Conservation (phyloP, 805 yeast genomes). For the Ogataea sp. region DNA sequence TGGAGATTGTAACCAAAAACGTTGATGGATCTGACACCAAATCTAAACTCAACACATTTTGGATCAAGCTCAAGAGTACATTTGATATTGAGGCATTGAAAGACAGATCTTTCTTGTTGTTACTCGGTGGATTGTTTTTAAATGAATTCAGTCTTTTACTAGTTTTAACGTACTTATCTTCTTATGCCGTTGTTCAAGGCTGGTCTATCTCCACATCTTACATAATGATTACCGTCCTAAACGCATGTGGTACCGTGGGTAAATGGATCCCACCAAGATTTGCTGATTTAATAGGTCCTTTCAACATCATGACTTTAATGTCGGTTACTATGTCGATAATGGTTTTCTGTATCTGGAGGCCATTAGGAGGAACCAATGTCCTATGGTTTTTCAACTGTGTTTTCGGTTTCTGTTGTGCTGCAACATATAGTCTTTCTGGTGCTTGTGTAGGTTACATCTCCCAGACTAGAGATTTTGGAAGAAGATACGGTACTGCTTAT, state of each 20-base stretch:
- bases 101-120: constrained; percentile 28
- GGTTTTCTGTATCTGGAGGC: constrained; percentile 54
- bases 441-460: constrained; percentile 62
- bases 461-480: constrained; percentile 59
- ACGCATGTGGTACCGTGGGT: constrained; percentile 43
- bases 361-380: constrained; percentile 38
- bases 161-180: constrained; percentile 34
- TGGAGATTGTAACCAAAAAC: constrained; percentile 12
- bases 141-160: constrained; percentile 33
- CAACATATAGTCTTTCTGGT: constrained; percentile 58
- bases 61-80: constrained; percentile 14
- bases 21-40: neutral
- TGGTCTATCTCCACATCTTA: constrained; percentile 31
- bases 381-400: constrained; percentile 44
- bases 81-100: constrained; percentile 24
- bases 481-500: constrained; percentile 62
- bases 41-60: constrained; percentile 4
- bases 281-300: constrained; percentile 49
- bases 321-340: constrained; percentile 37
- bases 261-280: constrained; percentile 45
- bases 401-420: constrained; percentile 54
- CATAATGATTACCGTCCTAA: constrained; percentile 37
- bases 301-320: constrained; percentile 46
- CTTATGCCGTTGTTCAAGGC: constrained; percentile 36
- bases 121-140: constrained; percentile 33